Percentiles rank a stretch among this genome's conserved stretches.
Evolutionary conservation across 441 rosid genomes (phyloP).

Genomic region (Theobroma grandiflorum): DNA sequence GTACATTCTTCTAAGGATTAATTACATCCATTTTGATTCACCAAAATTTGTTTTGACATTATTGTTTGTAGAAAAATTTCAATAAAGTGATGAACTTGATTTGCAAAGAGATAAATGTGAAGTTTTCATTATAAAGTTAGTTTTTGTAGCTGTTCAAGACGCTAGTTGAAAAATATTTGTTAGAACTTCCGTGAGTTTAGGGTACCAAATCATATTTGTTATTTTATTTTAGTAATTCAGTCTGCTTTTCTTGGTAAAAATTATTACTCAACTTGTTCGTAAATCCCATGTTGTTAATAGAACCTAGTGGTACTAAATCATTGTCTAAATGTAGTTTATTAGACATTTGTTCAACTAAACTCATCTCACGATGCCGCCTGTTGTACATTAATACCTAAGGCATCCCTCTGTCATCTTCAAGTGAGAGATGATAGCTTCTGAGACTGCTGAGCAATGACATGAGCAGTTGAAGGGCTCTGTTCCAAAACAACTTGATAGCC

Average conservation of each 20-base stretch:
- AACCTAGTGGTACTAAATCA: not conserved
- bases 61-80: not conserved
- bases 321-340: not conserved
- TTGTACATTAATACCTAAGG: not conserved
- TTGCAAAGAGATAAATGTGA: not conserved
- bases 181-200: too few relatives aligned
- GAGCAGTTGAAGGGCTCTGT: slow-evolving; percentile 63
- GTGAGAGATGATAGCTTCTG: slow-evolving; percentile 43
- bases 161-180: not conserved
- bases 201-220: too few relatives aligned
- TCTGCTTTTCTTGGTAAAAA: too few relatives aligned
- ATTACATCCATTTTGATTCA: not conserved
- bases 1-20: not conserved
- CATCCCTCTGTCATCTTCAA: not conserved
- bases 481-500: slow-evolving; percentile 59
- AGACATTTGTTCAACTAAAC: not conserved
- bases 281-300: too few relatives aligned
- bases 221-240: too few relatives aligned
- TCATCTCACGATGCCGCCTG: not conserved
- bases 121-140: not conserved
- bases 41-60: not conserved
- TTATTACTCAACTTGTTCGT: too few relatives aligned
- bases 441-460: slow-evolving; percentile 64
- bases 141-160: not conserved
- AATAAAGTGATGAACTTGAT: slow-evolving; percentile 8